A percentile compares a stretch with the other conserved stretches of the same genome.
These are phyloP conservation scores for Hammondia hammondi DNA, from an alignment of 169 alveolate species.

Conservation along the genomic window DNA sequence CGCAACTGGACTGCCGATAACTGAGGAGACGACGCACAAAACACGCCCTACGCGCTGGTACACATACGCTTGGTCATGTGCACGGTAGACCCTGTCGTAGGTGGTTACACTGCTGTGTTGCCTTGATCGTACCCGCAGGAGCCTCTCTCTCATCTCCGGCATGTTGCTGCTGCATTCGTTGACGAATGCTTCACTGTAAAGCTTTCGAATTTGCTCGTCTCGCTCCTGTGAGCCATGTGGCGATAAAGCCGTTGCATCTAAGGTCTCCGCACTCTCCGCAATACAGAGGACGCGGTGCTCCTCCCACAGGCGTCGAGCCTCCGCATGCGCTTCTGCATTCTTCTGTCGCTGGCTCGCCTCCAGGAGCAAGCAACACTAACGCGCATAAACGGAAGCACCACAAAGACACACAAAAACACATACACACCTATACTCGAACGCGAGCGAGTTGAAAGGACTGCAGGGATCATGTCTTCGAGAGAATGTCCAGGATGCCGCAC, in stretches of 20 bases:
- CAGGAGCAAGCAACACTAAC: not conserved
- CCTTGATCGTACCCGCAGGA: not conserved
- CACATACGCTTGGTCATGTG: too few relatives aligned
- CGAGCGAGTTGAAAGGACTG: not conserved
- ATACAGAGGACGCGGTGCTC: not conserved
- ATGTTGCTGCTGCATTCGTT: not conserved
- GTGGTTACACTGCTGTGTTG: too few relatives aligned
- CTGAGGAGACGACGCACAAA: too few relatives aligned
- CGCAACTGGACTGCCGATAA: too few relatives aligned
- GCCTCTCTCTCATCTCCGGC: not conserved
- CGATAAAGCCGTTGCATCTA: not conserved
- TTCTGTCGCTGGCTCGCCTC: constrained; percentile 4
- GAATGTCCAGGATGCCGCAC: not conserved
- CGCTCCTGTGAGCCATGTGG: not conserved
- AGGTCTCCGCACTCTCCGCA: not conserved
- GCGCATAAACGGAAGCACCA: not conserved
- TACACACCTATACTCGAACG: not conserved
- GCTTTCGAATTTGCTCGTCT: not conserved
- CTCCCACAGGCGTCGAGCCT: not conserved
- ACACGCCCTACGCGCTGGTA: too few relatives aligned
- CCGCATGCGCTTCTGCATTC: constrained; percentile 3
- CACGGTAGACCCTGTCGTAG: too few relatives aligned
- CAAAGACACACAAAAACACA: not conserved
- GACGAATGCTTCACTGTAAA: not conserved
- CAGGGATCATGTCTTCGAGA: not conserved